These are phyloP conservation scores for Penicillium daleae DNA, from an alignment of 495 filamentous ascomycete genomes.

Conservation along the genomic window DNA sequence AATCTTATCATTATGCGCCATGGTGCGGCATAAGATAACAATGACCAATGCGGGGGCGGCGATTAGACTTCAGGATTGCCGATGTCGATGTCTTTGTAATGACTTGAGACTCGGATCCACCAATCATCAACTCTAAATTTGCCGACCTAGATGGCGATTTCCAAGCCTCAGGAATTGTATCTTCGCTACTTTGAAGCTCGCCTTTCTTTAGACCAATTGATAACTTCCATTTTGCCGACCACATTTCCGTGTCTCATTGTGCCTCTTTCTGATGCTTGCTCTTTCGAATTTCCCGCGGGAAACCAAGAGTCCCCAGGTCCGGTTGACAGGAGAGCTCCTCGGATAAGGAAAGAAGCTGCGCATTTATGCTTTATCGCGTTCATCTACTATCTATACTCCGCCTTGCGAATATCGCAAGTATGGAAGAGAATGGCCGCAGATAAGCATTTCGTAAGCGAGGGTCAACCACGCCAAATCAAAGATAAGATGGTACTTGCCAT, in stretches of 20 bases:
- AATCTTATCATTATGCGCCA: background rate
- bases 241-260: background rate
- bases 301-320: background rate
- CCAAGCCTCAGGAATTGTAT: background rate
- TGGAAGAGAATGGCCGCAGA: background rate
- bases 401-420: background rate
- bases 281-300: background rate
- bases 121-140: background rate
- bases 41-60: conserved; percentile 1
- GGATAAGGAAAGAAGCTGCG: background rate
- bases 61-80: conserved; percentile 3
- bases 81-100: background rate
- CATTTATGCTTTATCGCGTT: background rate
- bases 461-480: background rate
- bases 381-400: background rate
- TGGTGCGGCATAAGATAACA: conserved; percentile 5
- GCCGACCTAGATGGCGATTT: background rate
- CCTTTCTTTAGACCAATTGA: background rate
- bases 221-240: background rate
- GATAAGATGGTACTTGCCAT: background rate
- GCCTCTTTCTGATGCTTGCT: no score
- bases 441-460: background rate
- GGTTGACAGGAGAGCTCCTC: background rate
- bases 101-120: background rate
- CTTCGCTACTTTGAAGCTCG: background rate